Conservation (phyloP, 371 early-diverging fungal genomes). For the Batkoa obscura region DNA sequence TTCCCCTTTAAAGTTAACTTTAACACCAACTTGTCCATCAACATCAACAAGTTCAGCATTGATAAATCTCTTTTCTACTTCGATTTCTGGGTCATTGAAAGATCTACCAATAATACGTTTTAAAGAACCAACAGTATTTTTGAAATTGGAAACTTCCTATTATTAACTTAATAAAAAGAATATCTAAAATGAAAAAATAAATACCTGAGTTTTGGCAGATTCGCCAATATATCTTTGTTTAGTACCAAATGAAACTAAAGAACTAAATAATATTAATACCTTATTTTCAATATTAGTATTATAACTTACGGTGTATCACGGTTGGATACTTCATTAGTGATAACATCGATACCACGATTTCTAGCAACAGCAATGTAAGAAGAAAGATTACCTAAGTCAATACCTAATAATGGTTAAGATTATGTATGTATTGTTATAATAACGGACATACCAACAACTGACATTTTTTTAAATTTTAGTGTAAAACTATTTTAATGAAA, state of each 20-base stretch:
- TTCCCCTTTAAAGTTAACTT: conserved; percentile 66
- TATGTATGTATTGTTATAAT: neutral
- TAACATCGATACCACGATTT: conserved; percentile 94
- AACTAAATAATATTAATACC: conserved; percentile 17
- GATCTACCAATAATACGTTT: conserved; percentile 95
- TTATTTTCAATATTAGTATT: neutral
- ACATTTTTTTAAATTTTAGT: neutral
- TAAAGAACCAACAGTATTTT: conserved; percentile 81
- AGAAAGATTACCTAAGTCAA: conserved; percentile 92
- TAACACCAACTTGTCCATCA: conserved; percentile 68
- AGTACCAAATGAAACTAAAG: conserved; percentile 80
- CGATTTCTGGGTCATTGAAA: conserved; percentile 71
- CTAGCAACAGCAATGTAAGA: conserved; percentile 91
- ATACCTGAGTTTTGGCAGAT: conserved; percentile 67
- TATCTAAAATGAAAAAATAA: too few species aligned
- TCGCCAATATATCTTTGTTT: conserved; percentile 94
- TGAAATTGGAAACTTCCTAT: conserved; percentile 80
- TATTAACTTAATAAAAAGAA: neutral
- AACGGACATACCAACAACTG: neutral
- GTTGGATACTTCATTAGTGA: conserved; percentile 92
- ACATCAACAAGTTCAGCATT: conserved; percentile 61
- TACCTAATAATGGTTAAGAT: conserved; percentile 24
- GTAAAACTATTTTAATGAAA: too few species aligned
- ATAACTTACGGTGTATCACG: conserved; percentile 79
- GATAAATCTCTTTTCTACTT: conserved; percentile 59